Conservation (phyloP, 192 early-diverging fungal genomes). For the Phycomyces nitens region DNA sequence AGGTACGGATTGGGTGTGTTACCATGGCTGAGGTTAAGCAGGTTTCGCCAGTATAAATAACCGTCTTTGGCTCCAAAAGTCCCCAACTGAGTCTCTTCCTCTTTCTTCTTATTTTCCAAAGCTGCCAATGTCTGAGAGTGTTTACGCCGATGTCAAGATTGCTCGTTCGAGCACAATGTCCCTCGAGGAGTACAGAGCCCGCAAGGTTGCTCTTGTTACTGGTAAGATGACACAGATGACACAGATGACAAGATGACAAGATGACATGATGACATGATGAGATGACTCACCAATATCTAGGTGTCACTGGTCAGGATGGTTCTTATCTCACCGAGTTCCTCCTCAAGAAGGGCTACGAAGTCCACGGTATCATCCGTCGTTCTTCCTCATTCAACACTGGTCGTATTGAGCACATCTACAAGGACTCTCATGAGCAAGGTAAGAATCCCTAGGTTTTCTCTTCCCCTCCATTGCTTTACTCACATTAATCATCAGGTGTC, state of each 20-base stretch:
- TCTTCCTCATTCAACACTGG: constrained; percentile 86
- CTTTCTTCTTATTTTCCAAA: constrained; percentile 24
- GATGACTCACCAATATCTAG: constrained; percentile 25
- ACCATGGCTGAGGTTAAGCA: too few species aligned
- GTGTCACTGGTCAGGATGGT: constrained; percentile 82
- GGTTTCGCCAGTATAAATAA: too few species aligned
- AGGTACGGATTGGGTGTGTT: too few species aligned
- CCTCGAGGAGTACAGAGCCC: constrained; percentile 53
- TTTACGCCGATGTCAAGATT: constrained; percentile 30
- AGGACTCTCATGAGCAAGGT: constrained; percentile 62
- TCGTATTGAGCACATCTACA: constrained; percentile 75
- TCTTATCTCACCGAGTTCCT: constrained; percentile 74
- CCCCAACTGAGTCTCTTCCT: constrained; percentile 1
- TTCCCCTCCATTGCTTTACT: too few species aligned
- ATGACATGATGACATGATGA: background rate
- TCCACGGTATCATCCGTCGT: constrained; percentile 77
- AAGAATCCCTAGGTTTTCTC: too few species aligned
- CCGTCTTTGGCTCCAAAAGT: too few species aligned
- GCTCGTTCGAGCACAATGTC: constrained; percentile 7
- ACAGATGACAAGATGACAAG: background rate
- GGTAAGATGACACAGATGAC: constrained; percentile 47
- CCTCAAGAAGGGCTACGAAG: constrained; percentile 70
- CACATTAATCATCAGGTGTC: too few species aligned
- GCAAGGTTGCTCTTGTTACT: constrained; percentile 61
- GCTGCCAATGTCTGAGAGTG: constrained; percentile 31